Percentiles rank a stretch among this genome's conserved stretches.
Conservation (phyloP, 2,329 filamentous ascomycete genomes). For the Chrysoporthe deuterocubensis region DNA sequence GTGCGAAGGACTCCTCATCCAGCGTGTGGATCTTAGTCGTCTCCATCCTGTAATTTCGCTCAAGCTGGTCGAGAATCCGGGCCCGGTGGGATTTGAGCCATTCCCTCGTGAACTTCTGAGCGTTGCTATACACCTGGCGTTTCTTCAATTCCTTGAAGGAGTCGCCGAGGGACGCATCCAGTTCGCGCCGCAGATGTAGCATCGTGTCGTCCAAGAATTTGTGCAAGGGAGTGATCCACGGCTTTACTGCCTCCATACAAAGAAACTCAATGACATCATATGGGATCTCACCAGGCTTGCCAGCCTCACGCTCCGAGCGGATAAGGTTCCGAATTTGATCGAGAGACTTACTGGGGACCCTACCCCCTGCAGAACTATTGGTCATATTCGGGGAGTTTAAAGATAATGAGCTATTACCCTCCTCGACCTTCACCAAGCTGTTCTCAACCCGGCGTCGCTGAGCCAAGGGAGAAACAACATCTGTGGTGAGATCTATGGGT, state of each 20-base stretch:
- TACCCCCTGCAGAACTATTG: conserved; percentile 12
- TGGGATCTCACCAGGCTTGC: conserved; percentile 62
- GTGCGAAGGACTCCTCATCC: conserved; percentile 52
- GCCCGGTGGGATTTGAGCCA: conserved; percentile 49
- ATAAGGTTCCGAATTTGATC: conserved; percentile 60
- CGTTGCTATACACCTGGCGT: conserved; percentile 54
- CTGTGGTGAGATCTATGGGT: conserved; percentile 21
- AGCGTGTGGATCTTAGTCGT: conserved; percentile 61
- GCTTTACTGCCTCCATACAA: conserved; percentile 58
- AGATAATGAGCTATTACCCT: conserved; percentile 15
- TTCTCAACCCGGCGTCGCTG: conserved; percentile 28
- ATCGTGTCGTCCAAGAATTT: conserved; percentile 54
- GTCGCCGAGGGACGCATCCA: conserved; percentile 50
- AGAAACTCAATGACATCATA: conserved; percentile 64
- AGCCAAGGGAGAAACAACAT: conserved; percentile 18
- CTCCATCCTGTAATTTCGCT: conserved; percentile 57
- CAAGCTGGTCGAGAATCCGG: conserved; percentile 44
- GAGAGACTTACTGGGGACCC: conserved; percentile 44
- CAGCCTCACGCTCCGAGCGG: conserved; percentile 55
- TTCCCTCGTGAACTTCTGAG: conserved; percentile 45
- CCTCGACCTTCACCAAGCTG: conserved; percentile 34
- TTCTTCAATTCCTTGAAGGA: conserved; percentile 54
- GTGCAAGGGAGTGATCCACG: conserved; percentile 61
- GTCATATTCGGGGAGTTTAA: conserved; percentile 24
- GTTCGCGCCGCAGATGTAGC: conserved; percentile 49